These are phyloP conservation scores for Beta corolliflora DNA, from an alignment of 179 eudicot genomes.

Conservation along the genomic window DNA sequence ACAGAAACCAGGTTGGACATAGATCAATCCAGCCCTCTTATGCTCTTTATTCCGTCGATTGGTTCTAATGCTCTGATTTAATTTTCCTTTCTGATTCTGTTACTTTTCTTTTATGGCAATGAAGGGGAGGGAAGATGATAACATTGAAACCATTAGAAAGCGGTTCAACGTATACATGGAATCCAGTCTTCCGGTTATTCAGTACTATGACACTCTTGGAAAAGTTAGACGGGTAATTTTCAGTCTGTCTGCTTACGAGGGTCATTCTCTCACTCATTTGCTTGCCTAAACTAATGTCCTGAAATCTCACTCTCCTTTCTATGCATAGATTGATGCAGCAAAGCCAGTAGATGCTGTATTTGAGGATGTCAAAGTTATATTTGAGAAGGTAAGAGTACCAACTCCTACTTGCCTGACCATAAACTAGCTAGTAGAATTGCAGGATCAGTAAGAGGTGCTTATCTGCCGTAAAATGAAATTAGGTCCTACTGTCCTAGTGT, in stretches of 20 bases:
- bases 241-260: neutral
- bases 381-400: conserved; percentile 38
- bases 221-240: conserved; percentile 75
- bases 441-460: neutral
- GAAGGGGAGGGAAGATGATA: conserved; percentile 94
- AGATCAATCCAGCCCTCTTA: neutral
- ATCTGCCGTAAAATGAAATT: neutral
- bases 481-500: neutral
- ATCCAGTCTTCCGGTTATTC: conserved; percentile 91
- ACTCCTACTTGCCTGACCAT: neutral
- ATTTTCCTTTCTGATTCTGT: neutral
- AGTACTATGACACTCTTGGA: conserved; percentile 68
- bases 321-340: conserved; percentile 71
- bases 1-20: conserved; percentile 37
- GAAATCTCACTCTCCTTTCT: neutral
- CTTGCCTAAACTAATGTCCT: neutral
- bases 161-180: conserved; percentile 83
- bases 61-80: neutral
- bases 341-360: conserved; percentile 81
- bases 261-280: neutral
- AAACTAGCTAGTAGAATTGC: neutral
- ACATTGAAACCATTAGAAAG: conserved; percentile 85
- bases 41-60: neutral
- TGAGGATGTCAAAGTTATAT: conserved; percentile 66
- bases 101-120: neutral